Conservation (phyloP, 805 yeast genomes). For the Yamadazyma olivae region DNA sequence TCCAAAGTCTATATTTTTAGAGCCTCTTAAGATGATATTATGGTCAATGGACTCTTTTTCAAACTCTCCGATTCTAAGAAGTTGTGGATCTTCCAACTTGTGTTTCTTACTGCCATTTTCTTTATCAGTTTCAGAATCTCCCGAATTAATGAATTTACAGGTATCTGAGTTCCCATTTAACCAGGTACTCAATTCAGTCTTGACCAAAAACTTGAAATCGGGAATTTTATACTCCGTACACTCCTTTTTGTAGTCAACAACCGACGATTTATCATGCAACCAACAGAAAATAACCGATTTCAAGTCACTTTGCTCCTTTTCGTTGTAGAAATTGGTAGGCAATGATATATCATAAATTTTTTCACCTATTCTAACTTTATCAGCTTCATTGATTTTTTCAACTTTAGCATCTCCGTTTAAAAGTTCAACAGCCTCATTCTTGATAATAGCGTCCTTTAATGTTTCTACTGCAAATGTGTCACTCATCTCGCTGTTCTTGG, state of each 20-base stretch:
- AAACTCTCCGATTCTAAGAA: constrained; percentile 42
- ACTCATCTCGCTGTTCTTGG: constrained; percentile 3
- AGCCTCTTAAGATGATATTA: constrained; percentile 61
- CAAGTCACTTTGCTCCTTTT: constrained; percentile 47
- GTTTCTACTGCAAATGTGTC: constrained; percentile 5
- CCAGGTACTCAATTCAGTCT: constrained; percentile 83
- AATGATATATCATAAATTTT: constrained; percentile 35
- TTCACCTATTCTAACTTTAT: constrained; percentile 29
- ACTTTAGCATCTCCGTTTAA: constrained; percentile 1
- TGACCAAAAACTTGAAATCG: constrained; percentile 77
- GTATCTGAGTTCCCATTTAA: constrained; percentile 64
- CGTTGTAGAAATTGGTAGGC: constrained; percentile 54
- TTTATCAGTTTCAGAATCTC: constrained; percentile 11
- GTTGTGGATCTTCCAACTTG: constrained; percentile 43
- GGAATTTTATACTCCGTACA: constrained; percentile 63
- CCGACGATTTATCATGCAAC: constrained; percentile 66
- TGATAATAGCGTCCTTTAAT: constrained; percentile 8
- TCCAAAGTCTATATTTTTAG: constrained; percentile 64
- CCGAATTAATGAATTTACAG: constrained; percentile 42
- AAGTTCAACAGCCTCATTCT: constrained; percentile 5
- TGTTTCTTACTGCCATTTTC: constrained; percentile 1
- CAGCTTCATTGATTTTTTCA: constrained; percentile 22
- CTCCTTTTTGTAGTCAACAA: constrained; percentile 76
- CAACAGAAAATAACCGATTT: constrained; percentile 74
- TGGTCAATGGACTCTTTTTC: constrained; percentile 57